Base-by-base conservation (phyloP, 352 stramenopile genomes). In the Lagenidium giganteum region DNA sequence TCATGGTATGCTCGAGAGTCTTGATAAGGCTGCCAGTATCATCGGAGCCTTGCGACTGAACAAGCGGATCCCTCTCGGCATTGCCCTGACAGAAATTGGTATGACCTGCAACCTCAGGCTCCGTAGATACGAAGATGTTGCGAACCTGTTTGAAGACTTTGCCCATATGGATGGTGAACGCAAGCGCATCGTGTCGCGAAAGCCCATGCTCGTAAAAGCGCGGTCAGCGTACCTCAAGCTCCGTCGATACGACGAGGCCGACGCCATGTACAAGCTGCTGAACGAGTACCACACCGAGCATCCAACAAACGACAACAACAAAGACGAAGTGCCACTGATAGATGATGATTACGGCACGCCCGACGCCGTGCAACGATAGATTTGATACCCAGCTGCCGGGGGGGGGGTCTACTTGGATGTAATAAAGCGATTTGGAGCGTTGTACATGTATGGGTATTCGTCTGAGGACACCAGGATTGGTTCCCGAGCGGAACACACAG, bases 101-200 rank as follows among this genome's bases (percentile, higher is more conserved):
- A 90, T 90, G 70, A 47, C 67, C 30, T 70, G 74, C 18, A 90
- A 87, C 37, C 43, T 71, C 2, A 72, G 70, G 3, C 58, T 90
- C 22, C 56, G 61, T 18, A 64, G 74, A 3, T 73, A 72, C 26
- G 51, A 83, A 22, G 78, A 87, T 57, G 75, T 79, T 7, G 54
- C 78, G 11, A 56, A 85, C 18, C 47, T 90, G 3, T 87, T 90
- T 41, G 78, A 90, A 49, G 78, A 87, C 53, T 90, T 90, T 41
- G 63, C 69, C 5, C 50, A 62, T 14, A 54, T 66, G 5, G 75
- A 90, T 23, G 72, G 74, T 28, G 68, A 87, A 4, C 59, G 64
- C n/a, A 81, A 68, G 47, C 78, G 76, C 29, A 48, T 83, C 22
- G 29, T 87, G 22, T 56, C 47, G 14, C 72, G 74, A 17, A 64